Conservation (phyloP, 202 grass and related monocot species). For the Setaria viridis region DNA sequence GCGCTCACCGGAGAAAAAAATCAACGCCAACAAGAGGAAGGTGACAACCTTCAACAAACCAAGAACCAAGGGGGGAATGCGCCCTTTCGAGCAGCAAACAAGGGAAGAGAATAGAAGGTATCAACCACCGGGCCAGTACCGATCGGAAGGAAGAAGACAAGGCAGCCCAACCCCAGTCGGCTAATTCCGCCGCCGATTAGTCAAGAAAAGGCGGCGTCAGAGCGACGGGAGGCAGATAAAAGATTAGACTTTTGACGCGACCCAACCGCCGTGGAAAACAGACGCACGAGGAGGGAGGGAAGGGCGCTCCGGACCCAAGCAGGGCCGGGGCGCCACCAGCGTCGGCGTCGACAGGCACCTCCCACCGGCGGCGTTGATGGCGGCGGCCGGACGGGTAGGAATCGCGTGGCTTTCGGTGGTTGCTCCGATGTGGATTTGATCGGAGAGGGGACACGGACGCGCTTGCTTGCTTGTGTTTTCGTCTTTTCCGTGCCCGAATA, state of each 20-base stretch:
- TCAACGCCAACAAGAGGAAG: conserved; percentile 20
- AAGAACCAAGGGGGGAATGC: conserved; percentile 14
- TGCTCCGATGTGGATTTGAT: conserved; percentile 53
- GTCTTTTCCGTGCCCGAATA: neutral
- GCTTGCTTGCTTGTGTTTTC: conserved; percentile 5
- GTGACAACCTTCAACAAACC: neutral
- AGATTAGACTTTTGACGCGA: conserved; percentile 28
- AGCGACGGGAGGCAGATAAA: neutral
- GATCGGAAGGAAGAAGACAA: conserved; percentile 32
- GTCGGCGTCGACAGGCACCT: conserved; percentile 45
- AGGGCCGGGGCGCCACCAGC: neutral
- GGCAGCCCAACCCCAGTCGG: neutral
- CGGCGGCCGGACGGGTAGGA: conserved; percentile 28
- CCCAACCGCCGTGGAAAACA: conserved; percentile 24
- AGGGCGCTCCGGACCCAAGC: neutral
- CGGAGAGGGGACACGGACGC: conserved; percentile 32
- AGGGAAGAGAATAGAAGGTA: conserved; percentile 19
- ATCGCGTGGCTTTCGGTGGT: conserved; percentile 39
- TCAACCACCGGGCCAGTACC: conserved; percentile 16
- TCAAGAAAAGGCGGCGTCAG: conserved; percentile 45
- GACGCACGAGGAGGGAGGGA: neutral
- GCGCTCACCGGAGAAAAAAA: neutral
- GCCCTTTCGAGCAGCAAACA: conserved; percentile 14
- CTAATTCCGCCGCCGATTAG: conserved; percentile 35
- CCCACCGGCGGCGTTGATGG: conserved; percentile 46